Base-by-base conservation (phyloP, 2,329 filamentous ascomycete species). In the Cylindrodendrum hubeiense region DNA sequence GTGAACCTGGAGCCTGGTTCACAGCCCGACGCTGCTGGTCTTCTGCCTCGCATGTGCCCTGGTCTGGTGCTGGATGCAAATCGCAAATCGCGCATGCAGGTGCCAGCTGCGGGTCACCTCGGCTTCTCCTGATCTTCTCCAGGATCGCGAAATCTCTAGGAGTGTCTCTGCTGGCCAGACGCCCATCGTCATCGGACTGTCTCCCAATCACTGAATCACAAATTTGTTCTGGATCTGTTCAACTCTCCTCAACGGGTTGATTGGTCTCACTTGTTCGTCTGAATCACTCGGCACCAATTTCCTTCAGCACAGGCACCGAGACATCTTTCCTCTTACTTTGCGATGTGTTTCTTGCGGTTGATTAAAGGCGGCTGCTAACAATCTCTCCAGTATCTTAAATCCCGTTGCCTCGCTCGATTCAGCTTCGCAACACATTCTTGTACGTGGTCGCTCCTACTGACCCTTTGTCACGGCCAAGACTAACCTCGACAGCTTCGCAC, bases 341-440 rank as follows among this genome's bases (percentile, higher is more conserved):
- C 47, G 17, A 5, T 10, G 17, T 4, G 13, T 28, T 19, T 24
- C n/a, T n/a, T n/a, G n/a, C n/a, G 21, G 43, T 50, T 51, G 8
- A 28, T 41, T 51, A 10, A 43, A 51, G 24, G 12, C 37, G 37
- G n/a, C 6, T 41, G 50, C 47, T 60, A 67, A 71, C 53, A 15
- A 22, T 22, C n/a, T 24, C n/a, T 4, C 54, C 64, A 63, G 59
- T 60, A 58, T 61, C 34, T 62, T 60, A 59, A 26, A 69, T 52
- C 47, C 62, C 46, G 71, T 71, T 70, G 65, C 67, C 52, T 67
- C 58, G 69, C 69, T 69, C 55, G 34, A 43, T 66, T 52, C 52
- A 73, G 71, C 70, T 52, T 63, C 24, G 70, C 68, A 67, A 70
- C 71, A 54, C 63, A 56, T 66, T 65, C 59, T 53, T 39, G 65